Evolutionary conservation across 345 rosid genomes (phyloP).

Genomic region (Erodium maritimum): DNA sequence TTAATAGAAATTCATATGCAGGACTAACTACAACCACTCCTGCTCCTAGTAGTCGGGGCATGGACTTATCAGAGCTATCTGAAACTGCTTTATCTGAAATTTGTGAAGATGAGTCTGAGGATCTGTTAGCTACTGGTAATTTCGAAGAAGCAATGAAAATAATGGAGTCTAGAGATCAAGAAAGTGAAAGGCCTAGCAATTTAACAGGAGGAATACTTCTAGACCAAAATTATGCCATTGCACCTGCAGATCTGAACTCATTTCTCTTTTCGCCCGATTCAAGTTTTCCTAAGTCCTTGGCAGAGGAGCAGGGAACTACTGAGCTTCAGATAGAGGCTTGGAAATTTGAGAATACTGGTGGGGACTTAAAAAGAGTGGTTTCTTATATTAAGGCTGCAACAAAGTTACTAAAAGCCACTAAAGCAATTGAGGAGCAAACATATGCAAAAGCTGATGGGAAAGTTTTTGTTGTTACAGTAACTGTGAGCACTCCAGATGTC

Average conservation of each 20-base stretch:
- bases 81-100: conserved; percentile 31
- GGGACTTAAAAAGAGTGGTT: conserved; percentile 48
- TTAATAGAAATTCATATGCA: conserved; percentile 47
- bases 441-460: conserved; percentile 75
- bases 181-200: conserved; percentile 49
- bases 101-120: conserved; percentile 35
- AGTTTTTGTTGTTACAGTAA: conserved; percentile 41
- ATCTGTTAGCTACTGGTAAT: conserved; percentile 35
- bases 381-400: conserved; percentile 69
- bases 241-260: conserved; percentile 53
- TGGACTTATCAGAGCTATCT: conserved; percentile 34
- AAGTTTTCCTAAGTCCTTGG: conserved; percentile 36
- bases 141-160: conserved; percentile 54
- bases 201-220: conserved; percentile 80
- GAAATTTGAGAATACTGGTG: conserved; percentile 52
- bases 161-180: conserved; percentile 58
- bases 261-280: conserved; percentile 72
- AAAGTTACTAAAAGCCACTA: conserved; percentile 71
- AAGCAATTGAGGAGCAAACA: conserved; percentile 71
- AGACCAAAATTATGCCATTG: conserved; percentile 50
- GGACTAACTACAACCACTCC: conserved; percentile 1
- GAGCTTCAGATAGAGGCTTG: conserved; percentile 68
- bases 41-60: conserved; percentile 17
- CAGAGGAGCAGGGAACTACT: conserved; percentile 65
- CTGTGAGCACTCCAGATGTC: conserved; percentile 82